phyloP scores from a whole-genome alignment of 768 basidiomycete genomes.

The Dentipellis sp. region DNA sequence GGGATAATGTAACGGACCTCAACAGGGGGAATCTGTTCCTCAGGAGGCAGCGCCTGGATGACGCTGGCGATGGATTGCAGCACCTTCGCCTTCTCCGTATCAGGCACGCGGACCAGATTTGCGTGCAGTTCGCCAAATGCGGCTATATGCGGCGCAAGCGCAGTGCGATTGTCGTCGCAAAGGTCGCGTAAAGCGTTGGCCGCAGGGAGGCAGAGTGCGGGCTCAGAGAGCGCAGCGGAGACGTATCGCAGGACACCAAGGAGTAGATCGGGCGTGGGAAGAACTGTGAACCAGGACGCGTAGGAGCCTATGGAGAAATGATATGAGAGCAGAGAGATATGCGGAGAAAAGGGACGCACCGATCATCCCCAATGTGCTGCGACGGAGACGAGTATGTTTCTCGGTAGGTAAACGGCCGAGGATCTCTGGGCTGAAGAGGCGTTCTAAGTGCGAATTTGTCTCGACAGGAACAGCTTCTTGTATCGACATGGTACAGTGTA shows the following conservation, averaged over 20 bases:
- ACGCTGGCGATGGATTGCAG: conserved; percentile 90
- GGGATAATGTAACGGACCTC: conserved; percentile 34
- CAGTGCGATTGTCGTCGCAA: conserved; percentile 84
- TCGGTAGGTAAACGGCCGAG: conserved; percentile 59
- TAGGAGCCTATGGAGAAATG: conserved; percentile 44
- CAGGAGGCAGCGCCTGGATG: conserved; percentile 79
- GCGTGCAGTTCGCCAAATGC: conserved; percentile 83
- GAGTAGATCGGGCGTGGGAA: conserved; percentile 32
- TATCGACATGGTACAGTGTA: conserved; percentile 80
- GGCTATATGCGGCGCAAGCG: conserved; percentile 72
- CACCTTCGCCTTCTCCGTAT: conserved; percentile 83
- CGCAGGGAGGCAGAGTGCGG: conserved; percentile 54
- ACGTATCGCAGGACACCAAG: conserved; percentile 63
- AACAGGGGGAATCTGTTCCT: conserved; percentile 69
- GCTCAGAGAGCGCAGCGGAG: conserved; percentile 60
- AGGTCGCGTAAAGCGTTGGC: conserved; percentile 78
- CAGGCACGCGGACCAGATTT: conserved; percentile 66
- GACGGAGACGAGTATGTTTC: conserved; percentile 56
- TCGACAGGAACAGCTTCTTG: conserved; percentile 77
- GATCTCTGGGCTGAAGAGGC: conserved; percentile 65
- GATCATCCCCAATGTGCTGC: conserved; percentile 66
- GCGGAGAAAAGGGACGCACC: conserved; percentile 34
- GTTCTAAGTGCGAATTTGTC: conserved; percentile 42
- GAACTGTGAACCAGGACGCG: conserved; percentile 71
- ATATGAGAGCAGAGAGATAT: background rate